Evolutionary conservation across 495 filamentous ascomycete genomes (phyloP), one percentile per base, ranked within the genome.

Genomic region (Podospora didyma): DNA sequence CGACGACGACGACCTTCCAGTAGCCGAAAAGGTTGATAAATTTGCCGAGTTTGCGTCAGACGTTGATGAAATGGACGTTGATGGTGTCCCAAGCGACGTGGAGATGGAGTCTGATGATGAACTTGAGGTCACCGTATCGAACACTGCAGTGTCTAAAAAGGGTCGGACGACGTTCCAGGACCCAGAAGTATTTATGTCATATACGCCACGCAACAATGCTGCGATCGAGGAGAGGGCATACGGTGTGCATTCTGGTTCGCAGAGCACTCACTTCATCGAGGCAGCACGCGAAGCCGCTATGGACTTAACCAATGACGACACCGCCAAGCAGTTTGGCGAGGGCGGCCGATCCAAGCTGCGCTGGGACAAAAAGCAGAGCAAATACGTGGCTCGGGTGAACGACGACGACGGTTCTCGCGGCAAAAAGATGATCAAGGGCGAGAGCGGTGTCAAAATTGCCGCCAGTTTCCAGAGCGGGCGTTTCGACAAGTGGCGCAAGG

Each of bases 311-410:
- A 88, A 87, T 60, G 90, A 96, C 72, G 94, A 97, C 54, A 87
- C 88, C 7, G 81, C 80, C 41, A 87, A 86, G 55, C 77, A 79
- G 10, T 92, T 95, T 66, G 91, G 79, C 41, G 84, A 89, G 63
- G 83, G 89, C 1, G 82, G 83, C 20, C 82, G 83, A 64, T 79
- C 85, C 37, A 83, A 86, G 46, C 83, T 94, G 84, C 84, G 92
- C 53, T 98, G 94, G 94, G 94, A 98, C 76, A 96, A 96, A 81
- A 92, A 94, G 65, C 82, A 86, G 62, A 93, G 88, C 73, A 97
- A 97, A 74, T 98, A 97, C 73, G 93, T 98, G 7, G 74, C 87
- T 2, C 80, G 86, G 23, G 85, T 83, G 57, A 96, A 97, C 78
- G 94, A 97, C 71, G 89, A 95, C 64, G 94, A 97, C 76, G 95